Evolutionary conservation across 208 protist species (phyloP), one percentile per base, ranked within the genome.

Genomic region (Lotmaria passim): DNA sequence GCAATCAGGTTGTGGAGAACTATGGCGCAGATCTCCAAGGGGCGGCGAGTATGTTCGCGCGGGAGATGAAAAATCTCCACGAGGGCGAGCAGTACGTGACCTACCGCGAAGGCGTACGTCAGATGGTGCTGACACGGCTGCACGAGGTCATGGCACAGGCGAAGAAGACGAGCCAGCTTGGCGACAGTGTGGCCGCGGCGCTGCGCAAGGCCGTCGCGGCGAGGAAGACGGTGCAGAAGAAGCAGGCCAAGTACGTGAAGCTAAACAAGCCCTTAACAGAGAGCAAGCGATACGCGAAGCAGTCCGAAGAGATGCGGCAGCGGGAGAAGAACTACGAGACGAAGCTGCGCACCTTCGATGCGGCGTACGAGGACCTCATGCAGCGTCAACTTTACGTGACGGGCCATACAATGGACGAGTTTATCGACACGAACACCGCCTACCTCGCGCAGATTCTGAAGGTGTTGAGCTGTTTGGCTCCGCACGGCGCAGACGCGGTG

Each of bases 271-370:
- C 69, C 0, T 34, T 91, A 10, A 81, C 66, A 26, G 74, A 79
- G 57, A 87, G 82, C 43, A 91, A 91, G 69, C 61, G 34, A n/a
- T 83, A 88, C 68, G 30, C 30, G 24, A 75, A 76, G 41, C 85
- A 88, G 65, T 19, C 39, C 7, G 50, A 52, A 23, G 56, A 69
- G 26, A 73, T 78, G 46, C 67, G 58, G 17, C 65, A 63, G 6
- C 43, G 65, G 11, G 69, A 82, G 34, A 51, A 58, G 24, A 56
- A 31, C 15, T 82, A 72, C 59, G 44, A 85, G 33, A 17, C 58
- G 19, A 74, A 79, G 36, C 67, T 71, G 30, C 52, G 51, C 3
- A 24, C 63, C 24, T 91, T 91, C 47, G 70, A 82, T 33, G 31
- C 71, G 1, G 53, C 78, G 51, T 91, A 87, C 70, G 70, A 84